phyloP scores from a whole-genome alignment of 371 early-diverging fungal genomes.

The Mortierella sp. region DNA sequence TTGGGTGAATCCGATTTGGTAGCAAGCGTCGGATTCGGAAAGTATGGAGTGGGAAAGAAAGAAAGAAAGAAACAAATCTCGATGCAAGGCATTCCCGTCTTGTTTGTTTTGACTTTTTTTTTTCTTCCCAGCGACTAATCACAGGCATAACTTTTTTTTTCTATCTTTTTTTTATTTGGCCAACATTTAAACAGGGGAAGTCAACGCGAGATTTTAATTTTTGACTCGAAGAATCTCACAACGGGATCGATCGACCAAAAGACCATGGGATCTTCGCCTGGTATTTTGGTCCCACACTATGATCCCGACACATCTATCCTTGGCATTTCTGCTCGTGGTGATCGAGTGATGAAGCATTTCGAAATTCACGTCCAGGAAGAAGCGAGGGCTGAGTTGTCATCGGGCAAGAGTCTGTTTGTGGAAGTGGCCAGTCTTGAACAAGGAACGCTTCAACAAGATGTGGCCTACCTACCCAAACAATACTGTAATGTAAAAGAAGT shows the following conservation, averaged over 20 bases:
- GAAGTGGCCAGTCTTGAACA: conserved; percentile 72
- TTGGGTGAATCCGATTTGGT: conserved; percentile 61
- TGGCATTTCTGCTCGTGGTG: conserved; percentile 48
- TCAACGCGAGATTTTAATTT: conserved; percentile 76
- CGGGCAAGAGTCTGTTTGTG: conserved; percentile 36
- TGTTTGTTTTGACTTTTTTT: neutral
- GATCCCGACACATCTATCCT: conserved; percentile 68
- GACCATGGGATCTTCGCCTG: conserved; percentile 79
- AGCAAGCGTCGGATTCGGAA: conserved; percentile 79
- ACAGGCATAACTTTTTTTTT: conserved; percentile 35
- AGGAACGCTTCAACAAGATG: conserved; percentile 71
- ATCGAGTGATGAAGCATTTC: conserved; percentile 52
- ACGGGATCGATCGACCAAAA: conserved; percentile 54
- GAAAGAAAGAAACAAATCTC: no score
- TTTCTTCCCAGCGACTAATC: neutral
- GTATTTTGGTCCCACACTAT: conserved; percentile 72
- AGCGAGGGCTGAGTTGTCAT: conserved; percentile 28
- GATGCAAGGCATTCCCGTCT: neutral
- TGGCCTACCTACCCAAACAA: conserved; percentile 73
- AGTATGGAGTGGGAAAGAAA: conserved; percentile 52
- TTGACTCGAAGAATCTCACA: conserved; percentile 56
- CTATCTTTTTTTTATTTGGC: no score
- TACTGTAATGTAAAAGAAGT: conserved; percentile 69
- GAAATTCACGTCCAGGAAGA: conserved; percentile 60
- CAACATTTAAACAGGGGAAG: conserved; percentile 53